Evolutionary conservation across 345 rosid species (phyloP), one percentile per base, ranked within the genome.

Genomic region (Euphorbia peplus): DNA sequence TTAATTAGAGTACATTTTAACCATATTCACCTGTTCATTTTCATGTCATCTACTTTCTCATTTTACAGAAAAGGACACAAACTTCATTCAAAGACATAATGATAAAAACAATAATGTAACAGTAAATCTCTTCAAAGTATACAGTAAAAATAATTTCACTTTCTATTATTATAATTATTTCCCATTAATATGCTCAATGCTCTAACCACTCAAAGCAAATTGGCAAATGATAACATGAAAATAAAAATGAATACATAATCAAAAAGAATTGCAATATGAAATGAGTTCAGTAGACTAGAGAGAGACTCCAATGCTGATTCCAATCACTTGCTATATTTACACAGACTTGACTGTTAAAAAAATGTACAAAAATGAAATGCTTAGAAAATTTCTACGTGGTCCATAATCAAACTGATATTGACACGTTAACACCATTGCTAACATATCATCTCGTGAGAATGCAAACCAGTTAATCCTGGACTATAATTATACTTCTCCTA

Each of bases 191-290:
- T n/a, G n/a, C 70, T 22, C 22, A 35, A 35, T 53, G 44, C 24
- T 35, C 8, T 35, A n/a, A 30, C 26, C 57, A 66, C 59, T 37
- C 59, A 53, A 66, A 30, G 5, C n/a, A 66, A n/a, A 66, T 37
- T 18, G 21, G 22, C 24, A 22, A 53, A 53, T 32, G 55, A 24
- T 1, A 22, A 44, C 28, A 3, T 48, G 11, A 28, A 64, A 19
- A 21, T 4, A 4, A 48, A 28, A 42, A 14, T 15, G 1, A 47
- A 26, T 24, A 44, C 54, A 62, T 16, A 18, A 8, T 28, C 14
- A 3, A 12, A 18, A 46, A 26, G 42, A 44, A 42, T 63, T 11
- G 16, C 54, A 63, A 26, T 44, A 25, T n/a, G n/a, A n/a, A 44
- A 12, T 46, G 32, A 46, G n/a, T 64, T 25, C 0, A 46, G 67